phyloP scores from a whole-genome alignment of 305 asterid genomes.

The Petunia hybrid region DNA sequence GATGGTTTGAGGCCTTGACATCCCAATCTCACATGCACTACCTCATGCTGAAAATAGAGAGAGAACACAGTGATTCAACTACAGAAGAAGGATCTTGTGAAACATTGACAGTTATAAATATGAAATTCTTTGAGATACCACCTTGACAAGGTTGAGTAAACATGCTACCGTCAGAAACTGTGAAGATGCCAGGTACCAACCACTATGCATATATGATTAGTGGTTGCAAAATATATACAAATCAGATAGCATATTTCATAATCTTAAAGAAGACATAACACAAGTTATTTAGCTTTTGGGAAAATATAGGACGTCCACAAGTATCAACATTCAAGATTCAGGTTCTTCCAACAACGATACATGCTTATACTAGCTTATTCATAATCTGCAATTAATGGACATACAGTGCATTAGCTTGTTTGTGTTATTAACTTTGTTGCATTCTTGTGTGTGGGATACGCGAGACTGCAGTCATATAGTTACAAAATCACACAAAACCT shows the following conservation, averaged over 20 bases:
- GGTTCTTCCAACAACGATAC: too few species aligned
- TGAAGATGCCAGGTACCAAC: not conserved
- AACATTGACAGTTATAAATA: constrained; percentile 70
- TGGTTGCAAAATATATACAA: too few species aligned
- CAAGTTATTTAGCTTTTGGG: too few species aligned
- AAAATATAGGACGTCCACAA: too few species aligned
- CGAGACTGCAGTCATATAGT: not conserved
- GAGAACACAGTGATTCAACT: constrained; percentile 92
- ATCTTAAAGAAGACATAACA: too few species aligned
- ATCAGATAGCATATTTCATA: too few species aligned
- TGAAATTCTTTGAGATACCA: constrained; percentile 87
- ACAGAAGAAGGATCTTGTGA: constrained; percentile 78
- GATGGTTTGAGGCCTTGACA: constrained; percentile 87
- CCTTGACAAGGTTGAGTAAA: constrained; percentile 85
- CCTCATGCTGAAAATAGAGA: constrained; percentile 85
- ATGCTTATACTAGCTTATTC: too few species aligned
- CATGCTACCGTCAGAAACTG: not conserved
- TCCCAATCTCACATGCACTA: constrained; percentile 92
- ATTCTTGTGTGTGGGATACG: not conserved
- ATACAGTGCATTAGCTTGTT: not conserved
- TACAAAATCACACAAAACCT: not conserved
- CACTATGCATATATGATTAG: not conserved
- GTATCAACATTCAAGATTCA: too few species aligned
- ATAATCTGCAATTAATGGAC: too few species aligned
- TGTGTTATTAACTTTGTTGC: not conserved